Evolutionary conservation across 1,284 basidiomycete genomes (phyloP), one percentile per base, ranked within the genome.

Genomic region (Irpex sp.): DNA sequence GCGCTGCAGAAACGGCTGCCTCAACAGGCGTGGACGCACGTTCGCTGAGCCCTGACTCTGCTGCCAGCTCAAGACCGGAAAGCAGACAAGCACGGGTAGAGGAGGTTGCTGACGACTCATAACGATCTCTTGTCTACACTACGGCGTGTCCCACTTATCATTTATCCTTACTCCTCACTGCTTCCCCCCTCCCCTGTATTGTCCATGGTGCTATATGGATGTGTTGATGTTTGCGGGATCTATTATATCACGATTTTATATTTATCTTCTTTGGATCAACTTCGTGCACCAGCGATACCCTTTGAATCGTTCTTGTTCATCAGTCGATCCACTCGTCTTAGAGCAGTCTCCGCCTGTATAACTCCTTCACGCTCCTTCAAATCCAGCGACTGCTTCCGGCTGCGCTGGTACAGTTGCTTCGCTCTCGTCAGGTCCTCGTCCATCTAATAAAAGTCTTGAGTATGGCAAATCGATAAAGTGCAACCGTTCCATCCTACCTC

Each of bases 351-450:
- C 1, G 83, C 81, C 65, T 84, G 77, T 56, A 77, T 66, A 38
- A 84, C 74, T 8, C 84, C 87, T 58, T 83, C 81, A n/a, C 77
- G 75, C 68, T 85, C 73, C n/a, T 78, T 80, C 47, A 83, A 80
- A 40, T 69, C 66, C 62, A 78, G 79, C 9, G 83, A 82, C 60
- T 87, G 84, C 48, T 80, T 77, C 48, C 82, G 70, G 63, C 83
- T 84, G 40, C 78, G 72, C 56, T 70, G 70, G 67, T 84, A 84
- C 19, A 83, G 72, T 8, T 76, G 72, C 48, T 75, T 76, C 1
- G 88, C 86, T 8, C 74, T 73, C 0, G 73, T 67, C 0, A 73
- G 64, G 66, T 88, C 84, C 2, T 79, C 79, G 11, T 79, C 76
- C 77, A 87, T 82, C 86, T 89, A 44, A 9, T 58, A 36, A 21